Evolutionary conservation across 371 early-diverging fungal genomes (phyloP).

Genomic region (Mortierella sp.): DNA sequence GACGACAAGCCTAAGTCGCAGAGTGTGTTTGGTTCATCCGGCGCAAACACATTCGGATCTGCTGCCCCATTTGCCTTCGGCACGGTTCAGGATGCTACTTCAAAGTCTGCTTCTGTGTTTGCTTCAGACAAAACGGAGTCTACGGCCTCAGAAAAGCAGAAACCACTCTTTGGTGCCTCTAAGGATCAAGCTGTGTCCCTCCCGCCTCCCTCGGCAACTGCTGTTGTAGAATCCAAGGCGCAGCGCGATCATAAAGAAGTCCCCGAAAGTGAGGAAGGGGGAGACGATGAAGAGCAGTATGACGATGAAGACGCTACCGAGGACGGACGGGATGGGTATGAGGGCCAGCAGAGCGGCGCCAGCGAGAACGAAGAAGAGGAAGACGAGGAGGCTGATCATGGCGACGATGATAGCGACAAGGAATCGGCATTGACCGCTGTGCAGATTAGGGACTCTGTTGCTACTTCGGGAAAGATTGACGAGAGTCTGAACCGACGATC

Average conservation of each 20-base stretch:
- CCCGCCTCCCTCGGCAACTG: background rate
- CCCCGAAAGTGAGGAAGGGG: slow-evolving; percentile 26
- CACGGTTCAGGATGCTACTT: background rate
- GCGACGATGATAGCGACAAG: slow-evolving; percentile 41
- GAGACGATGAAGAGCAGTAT: slow-evolving; percentile 16
- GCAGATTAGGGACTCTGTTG: background rate
- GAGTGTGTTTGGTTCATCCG: slow-evolving; percentile 8
- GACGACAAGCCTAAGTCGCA: slow-evolving; percentile 1
- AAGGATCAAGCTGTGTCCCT: background rate
- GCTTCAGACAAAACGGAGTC: background rate
- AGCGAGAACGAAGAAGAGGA: slow-evolving; percentile 17
- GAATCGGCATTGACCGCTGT: slow-evolving; percentile 51
- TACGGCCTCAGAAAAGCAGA: background rate
- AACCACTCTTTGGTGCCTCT: background rate
- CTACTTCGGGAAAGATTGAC: background rate
- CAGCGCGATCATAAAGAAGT: background rate
- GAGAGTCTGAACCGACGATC: slow-evolving; percentile 6
- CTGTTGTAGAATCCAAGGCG: background rate
- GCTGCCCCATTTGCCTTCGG: slow-evolving; percentile 26
- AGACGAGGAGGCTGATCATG: slow-evolving; percentile 11
- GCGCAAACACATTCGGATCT: slow-evolving; percentile 34
- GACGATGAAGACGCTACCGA: background rate
- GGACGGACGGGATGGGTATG: background rate
- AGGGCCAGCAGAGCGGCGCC: background rate
- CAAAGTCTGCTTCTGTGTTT: background rate